Conservation (phyloP, 2,329 filamentous ascomycete genomes). For the Chlorencoelia australis region DNA sequence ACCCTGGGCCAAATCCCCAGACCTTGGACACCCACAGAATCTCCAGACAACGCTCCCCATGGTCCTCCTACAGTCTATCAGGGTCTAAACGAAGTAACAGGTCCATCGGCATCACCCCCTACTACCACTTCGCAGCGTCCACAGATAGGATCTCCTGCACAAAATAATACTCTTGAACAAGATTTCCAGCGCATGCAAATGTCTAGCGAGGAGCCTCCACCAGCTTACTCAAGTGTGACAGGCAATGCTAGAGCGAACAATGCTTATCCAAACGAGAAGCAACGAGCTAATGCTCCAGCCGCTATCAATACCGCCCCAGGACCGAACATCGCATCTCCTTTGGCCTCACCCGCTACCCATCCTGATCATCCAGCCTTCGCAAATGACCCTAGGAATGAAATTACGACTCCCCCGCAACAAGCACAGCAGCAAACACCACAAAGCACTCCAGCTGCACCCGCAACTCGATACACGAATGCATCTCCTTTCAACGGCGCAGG, state of each 20-base stretch:
- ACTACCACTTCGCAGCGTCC: conserved; percentile 33
- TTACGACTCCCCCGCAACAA: conserved; percentile 21
- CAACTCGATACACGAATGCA: conserved; percentile 27
- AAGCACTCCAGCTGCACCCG: conserved; percentile 18
- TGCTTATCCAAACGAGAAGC: conserved; percentile 69
- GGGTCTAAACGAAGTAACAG: conserved; percentile 59
- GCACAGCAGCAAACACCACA: conserved; percentile 5
- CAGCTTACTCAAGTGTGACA: conserved; percentile 82
- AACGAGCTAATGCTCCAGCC: conserved; percentile 17
- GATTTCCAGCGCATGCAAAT: conserved; percentile 78
- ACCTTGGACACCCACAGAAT: conserved; percentile 93
- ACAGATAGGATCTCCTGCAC: conserved; percentile 30
- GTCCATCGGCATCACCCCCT: conserved; percentile 29
- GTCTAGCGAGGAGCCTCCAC: conserved; percentile 67
- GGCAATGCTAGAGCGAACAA: conserved; percentile 37
- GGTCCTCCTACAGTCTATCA: conserved; percentile 89
- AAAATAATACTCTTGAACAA: conserved; percentile 68
- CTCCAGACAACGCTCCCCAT: conserved; percentile 75
- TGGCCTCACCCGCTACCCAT: conserved; percentile 34
- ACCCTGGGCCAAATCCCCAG: conserved; percentile 37
- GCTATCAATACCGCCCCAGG: conserved; percentile 22
- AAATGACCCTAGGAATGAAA: conserved; percentile 57
- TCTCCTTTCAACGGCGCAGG: conserved; percentile 39
- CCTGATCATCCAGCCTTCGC: conserved; percentile 82
- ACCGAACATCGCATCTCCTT: conserved; percentile 29